phyloP scores from a whole-genome alignment of 768 basidiomycete species.

The Amanita subjunquillea region DNA sequence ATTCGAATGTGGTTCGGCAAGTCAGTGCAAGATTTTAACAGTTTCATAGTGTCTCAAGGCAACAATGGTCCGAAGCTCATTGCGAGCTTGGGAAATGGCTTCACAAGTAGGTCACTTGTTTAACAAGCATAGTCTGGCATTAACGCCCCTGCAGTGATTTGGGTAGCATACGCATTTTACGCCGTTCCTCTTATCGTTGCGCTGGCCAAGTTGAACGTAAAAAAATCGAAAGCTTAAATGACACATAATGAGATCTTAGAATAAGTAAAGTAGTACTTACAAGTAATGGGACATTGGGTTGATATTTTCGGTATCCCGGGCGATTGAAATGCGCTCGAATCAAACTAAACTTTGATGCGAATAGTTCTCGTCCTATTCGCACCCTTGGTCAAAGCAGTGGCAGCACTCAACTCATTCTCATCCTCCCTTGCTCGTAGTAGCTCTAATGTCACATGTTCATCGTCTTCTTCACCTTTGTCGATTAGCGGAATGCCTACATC shows the following conservation, averaged over 20 bases:
- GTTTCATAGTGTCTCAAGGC: conserved; percentile 42
- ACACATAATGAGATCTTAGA: neutral
- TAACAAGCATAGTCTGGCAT: neutral
- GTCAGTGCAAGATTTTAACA: conserved; percentile 69
- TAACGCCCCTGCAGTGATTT: conserved; percentile 44
- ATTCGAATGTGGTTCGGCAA: conserved; percentile 78
- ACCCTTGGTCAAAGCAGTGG: no score
- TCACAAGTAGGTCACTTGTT: conserved; percentile 47
- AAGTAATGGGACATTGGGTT: no score
- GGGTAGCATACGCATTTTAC: conserved; percentile 70
- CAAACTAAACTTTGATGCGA: no score
- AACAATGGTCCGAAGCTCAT: conserved; percentile 45
- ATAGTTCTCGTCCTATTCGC: no score
- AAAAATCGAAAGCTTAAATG: conserved; percentile 21
- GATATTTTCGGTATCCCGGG: no score
- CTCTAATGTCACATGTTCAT: neutral
- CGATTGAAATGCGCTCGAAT: no score
- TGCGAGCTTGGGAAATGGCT: conserved; percentile 59
- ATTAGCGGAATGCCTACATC: conserved; percentile 7
- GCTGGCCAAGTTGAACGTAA: conserved; percentile 58
- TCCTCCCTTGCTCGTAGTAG: no score
- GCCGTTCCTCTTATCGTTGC: conserved; percentile 61
- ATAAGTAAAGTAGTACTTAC: no score
- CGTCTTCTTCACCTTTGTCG: neutral
- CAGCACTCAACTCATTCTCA: no score